Conservation (phyloP, 164 flowering plant species). For the Umbilicus rupestris region DNA sequence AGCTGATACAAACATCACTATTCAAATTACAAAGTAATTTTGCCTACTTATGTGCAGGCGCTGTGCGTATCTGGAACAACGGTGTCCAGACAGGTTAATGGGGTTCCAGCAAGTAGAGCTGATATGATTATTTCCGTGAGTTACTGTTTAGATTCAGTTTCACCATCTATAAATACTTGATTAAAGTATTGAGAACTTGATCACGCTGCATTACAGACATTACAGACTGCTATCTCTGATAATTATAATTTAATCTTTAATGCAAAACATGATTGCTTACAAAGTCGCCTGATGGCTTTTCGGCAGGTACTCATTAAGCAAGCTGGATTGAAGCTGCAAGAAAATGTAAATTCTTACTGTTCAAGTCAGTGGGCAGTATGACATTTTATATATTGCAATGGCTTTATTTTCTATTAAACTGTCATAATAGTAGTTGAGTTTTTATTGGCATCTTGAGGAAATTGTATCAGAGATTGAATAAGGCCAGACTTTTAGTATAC, state of each 20-base stretch:
- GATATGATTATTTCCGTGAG: constrained; percentile 86
- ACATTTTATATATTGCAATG: background rate
- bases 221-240: no score
- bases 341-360: constrained; percentile 37
- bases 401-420: background rate
- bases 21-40: background rate
- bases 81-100: constrained; percentile 49
- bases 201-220: background rate
- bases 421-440: background rate
- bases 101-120: constrained; percentile 61
- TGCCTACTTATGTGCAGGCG: constrained; percentile 44
- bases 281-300: background rate
- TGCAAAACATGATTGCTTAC: background rate
- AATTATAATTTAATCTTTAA: no score
- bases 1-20: background rate
- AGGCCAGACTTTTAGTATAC: background rate
- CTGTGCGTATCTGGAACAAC: constrained; percentile 51
- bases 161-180: background rate
- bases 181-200: no score
- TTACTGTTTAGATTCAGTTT: background rate
- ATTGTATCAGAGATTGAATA: background rate
- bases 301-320: constrained; percentile 79
- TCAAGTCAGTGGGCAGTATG: background rate
- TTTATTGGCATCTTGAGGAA: background rate
- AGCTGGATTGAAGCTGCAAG: constrained; percentile 82